phyloP scores from a whole-genome alignment of 2,329 filamentous ascomycete species.

The Pseudogymnoascus sp. region DNA sequence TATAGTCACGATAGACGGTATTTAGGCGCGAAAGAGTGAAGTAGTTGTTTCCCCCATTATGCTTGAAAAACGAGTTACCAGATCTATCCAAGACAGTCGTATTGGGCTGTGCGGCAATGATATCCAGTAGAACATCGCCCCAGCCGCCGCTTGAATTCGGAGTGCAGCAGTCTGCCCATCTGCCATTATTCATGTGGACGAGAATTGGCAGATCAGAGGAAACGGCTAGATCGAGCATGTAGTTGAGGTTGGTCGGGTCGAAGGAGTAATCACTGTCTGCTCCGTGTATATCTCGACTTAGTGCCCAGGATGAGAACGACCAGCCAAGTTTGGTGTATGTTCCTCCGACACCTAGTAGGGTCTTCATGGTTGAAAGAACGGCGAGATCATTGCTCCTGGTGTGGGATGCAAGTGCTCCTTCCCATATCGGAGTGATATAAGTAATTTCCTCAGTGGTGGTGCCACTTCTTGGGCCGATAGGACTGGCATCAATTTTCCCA shows the following conservation, averaged over 20 bases:
- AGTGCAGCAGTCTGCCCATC: conserved; percentile 19
- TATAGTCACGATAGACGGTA: conserved; percentile 13
- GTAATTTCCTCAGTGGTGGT: conserved; percentile 14
- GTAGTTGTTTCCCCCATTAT: conserved; percentile 16
- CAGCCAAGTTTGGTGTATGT: conserved; percentile 16
- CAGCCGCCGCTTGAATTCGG: conserved; percentile 16
- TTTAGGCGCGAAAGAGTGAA: conserved; percentile 14
- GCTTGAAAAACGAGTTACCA: background rate
- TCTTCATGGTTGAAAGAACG: conserved; percentile 16
- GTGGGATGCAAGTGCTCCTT: conserved; percentile 16
- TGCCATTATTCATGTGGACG: conserved; percentile 18
- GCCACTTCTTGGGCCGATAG: conserved; percentile 11
- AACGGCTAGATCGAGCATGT: conserved; percentile 14
- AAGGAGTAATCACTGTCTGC: conserved; percentile 14
- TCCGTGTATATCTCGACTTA: conserved; percentile 17
- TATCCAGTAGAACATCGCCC: conserved; percentile 17
- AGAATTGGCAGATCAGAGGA: conserved; percentile 13
- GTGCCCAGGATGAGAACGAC: conserved; percentile 18
- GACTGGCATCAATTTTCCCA: background rate
- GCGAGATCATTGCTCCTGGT: conserved; percentile 12
- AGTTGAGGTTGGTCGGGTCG: conserved; percentile 17
- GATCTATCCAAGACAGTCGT: conserved; percentile 14
- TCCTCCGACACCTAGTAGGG: conserved; percentile 13
- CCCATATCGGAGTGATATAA: conserved; percentile 18
- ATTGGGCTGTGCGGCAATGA: conserved; percentile 15